Conservation (phyloP, 257 asterid species). For the Solanum sejunctum region DNA sequence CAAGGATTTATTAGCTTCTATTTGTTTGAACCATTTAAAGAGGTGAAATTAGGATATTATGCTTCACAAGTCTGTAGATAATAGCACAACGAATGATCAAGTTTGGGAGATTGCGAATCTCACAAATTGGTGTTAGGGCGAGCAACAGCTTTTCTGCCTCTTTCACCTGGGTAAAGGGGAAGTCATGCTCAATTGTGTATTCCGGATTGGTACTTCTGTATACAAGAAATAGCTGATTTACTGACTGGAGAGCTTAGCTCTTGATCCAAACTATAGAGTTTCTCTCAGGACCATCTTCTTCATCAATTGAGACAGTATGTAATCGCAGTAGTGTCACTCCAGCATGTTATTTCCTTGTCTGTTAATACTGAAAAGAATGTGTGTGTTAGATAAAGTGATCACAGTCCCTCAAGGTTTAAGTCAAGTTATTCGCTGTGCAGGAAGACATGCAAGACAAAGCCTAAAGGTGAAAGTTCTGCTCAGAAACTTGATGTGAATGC, state of each 20-base stretch:
- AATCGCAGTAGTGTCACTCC: not conserved
- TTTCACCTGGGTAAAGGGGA: not conserved
- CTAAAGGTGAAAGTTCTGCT: constrained; percentile 12
- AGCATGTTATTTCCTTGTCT: not conserved
- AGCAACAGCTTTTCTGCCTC: not conserved
- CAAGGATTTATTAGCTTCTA: not conserved
- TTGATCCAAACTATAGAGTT: not conserved
- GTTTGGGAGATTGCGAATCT: not conserved
- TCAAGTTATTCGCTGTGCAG: constrained; percentile 23
- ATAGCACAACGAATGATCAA: not conserved
- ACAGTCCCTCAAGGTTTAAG: not conserved
- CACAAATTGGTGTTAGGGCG: not conserved
- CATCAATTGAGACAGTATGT: not conserved
- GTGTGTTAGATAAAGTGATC: not conserved
- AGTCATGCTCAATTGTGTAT: not conserved
- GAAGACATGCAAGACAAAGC: constrained; percentile 24
- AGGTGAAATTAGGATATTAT: not conserved
- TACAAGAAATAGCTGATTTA: not conserved
- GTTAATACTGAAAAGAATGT: not conserved
- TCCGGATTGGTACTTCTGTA: not conserved
- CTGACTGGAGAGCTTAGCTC: not conserved
- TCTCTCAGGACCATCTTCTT: not conserved
- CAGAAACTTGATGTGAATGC: constrained; percentile 23
- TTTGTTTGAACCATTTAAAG: not conserved
- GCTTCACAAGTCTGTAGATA: not conserved